Evolutionary conservation across 441 rosid species (phyloP).

Genomic region (Breynia disticha): DNA sequence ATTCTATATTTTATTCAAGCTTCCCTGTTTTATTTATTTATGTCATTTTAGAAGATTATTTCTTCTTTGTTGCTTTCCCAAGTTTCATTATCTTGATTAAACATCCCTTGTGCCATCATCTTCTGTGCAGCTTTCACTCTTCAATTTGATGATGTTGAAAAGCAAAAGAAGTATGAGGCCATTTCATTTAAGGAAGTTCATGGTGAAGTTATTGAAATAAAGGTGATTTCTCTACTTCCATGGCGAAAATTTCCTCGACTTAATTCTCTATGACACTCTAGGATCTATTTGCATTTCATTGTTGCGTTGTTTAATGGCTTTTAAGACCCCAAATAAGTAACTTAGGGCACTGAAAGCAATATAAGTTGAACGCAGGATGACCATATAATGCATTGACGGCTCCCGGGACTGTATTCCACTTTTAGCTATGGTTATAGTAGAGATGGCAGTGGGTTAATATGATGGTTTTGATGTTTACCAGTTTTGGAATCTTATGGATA

Average conservation of each 20-base stretch:
- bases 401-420: no score
- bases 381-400: no score
- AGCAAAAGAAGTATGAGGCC: conserved; percentile 49
- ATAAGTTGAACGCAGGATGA: no score
- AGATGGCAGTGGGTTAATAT: neutral
- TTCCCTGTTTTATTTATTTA: conserved; percentile 2
- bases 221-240: conserved; percentile 32
- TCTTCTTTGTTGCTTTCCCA: neutral
- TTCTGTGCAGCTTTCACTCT: conserved; percentile 61
- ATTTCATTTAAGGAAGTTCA: conserved; percentile 65
- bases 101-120: neutral
- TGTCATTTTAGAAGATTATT: neutral
- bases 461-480: conserved; percentile 5
- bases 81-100: neutral
- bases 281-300: no score
- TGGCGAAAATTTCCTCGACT: no score
- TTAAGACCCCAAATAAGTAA: no score
- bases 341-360: no score
- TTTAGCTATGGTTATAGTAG: no score
- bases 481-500: neutral
- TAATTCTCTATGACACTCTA: no score
- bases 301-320: no score
- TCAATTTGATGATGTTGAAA: conserved; percentile 61
- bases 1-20: neutral
- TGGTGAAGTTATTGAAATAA: conserved; percentile 60